Conservation (phyloP, 331 rosid species). For the Malus hybrid region DNA sequence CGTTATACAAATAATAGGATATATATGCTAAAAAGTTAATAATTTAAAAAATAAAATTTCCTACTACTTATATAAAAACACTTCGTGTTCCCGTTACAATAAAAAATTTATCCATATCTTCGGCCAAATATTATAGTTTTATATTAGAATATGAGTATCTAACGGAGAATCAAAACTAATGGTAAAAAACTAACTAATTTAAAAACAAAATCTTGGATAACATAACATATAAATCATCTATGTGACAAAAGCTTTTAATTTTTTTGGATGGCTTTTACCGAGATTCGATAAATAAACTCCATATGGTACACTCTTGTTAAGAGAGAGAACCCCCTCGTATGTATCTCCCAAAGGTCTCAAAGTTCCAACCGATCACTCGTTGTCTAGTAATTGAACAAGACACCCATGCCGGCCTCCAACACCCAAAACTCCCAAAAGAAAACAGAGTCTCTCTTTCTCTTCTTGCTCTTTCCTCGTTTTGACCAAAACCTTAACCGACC, state of each 20-base stretch:
- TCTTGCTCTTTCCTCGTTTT: slow-evolving; percentile 16
- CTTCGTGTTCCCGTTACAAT: no score
- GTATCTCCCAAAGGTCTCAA: not conserved
- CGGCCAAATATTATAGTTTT: no score
- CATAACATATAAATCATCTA: not conserved
- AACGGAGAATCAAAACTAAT: no score
- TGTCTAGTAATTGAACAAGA: not conserved
- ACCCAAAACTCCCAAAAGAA: not conserved
- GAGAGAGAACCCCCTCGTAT: not conserved
- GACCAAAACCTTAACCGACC: not conserved
- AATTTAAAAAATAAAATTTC: no score
- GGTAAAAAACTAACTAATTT: no score
- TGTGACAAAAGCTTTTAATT: not conserved
- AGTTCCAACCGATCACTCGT: not conserved
- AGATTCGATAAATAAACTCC: not conserved
- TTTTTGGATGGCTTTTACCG: not conserved
- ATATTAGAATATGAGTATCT: no score
- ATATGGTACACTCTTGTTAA: not conserved
- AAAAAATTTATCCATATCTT: no score
- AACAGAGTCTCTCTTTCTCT: slow-evolving; percentile 9
- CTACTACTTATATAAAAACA: no score
- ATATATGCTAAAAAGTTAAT: no score
- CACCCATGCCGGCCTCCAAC: slow-evolving; percentile 12
- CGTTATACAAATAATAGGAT: no score
- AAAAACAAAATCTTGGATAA: no score